These are phyloP conservation scores for Ilex aquifolium DNA, from an alignment of 257 asterid species.

Conservation along the genomic window DNA sequence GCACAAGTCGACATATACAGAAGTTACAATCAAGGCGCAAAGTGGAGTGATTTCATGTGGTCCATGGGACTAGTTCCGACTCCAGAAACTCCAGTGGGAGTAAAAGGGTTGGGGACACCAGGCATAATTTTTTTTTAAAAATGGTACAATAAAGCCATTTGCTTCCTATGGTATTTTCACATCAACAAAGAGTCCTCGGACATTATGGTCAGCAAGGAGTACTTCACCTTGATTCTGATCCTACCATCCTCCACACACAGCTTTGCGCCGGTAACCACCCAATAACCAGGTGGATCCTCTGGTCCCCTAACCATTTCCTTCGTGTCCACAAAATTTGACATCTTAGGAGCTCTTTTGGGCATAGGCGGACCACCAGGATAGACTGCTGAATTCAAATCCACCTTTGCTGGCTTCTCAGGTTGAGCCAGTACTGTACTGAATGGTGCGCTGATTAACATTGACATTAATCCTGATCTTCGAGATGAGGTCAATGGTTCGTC, in stretches of 20 bases:
- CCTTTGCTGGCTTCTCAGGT: conserved; percentile 47
- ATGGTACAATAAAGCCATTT: background rate
- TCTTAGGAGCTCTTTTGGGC: conserved; percentile 72
- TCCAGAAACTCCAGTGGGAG: too few species aligned
- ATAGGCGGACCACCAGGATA: conserved; percentile 87
- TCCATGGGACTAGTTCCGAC: too few species aligned
- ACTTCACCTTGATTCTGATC: conserved; percentile 70
- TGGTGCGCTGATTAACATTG: conserved; percentile 69
- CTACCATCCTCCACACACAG: conserved; percentile 74
- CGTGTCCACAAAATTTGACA: conserved; percentile 77
- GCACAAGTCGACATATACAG: too few species aligned
- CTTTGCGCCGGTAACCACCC: conserved; percentile 93
- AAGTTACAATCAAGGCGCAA: too few species aligned
- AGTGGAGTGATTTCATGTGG: too few species aligned
- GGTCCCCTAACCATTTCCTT: conserved; percentile 91
- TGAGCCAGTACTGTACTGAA: conserved; percentile 55
- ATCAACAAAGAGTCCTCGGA: conserved; percentile 61
- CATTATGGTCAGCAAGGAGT: conserved; percentile 70
- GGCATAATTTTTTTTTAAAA: too few species aligned
- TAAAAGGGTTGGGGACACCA: too few species aligned
- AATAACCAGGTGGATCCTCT: conserved; percentile 79
- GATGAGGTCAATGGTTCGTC: conserved; percentile 59
- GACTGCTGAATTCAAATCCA: conserved; percentile 75
- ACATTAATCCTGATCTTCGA: conserved; percentile 72
- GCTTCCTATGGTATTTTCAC: conserved; percentile 22